Evolutionary conservation across 176 grass and related monocot species (phyloP).

Genomic region (Raddia distichophylla): DNA sequence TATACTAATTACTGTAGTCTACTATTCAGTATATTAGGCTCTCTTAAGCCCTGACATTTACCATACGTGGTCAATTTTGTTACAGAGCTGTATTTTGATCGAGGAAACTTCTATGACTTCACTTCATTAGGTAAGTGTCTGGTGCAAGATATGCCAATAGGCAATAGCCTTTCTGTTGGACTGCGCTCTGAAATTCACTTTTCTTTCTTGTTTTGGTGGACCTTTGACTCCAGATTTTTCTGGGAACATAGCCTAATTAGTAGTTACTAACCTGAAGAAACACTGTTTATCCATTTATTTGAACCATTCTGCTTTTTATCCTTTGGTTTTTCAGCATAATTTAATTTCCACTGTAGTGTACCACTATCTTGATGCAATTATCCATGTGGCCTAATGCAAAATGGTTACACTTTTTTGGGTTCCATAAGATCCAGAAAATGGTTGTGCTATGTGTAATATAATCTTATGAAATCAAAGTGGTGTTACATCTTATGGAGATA

Average conservation of each 20-base stretch:
- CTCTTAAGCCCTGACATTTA: conserved; percentile 2
- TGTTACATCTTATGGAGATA: background rate
- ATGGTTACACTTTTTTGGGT: background rate
- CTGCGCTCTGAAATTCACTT: conserved; percentile 5
- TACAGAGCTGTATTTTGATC: conserved; percentile 79
- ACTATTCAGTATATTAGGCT: conserved; percentile 8
- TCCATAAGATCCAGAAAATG: background rate
- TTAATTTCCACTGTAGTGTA: background rate
- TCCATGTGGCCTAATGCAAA: background rate
- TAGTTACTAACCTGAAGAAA: background rate
- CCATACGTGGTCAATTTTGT: conserved; percentile 15
- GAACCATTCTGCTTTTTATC: background rate
- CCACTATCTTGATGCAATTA: background rate
- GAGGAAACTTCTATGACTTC: conserved; percentile 93
- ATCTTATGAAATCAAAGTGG: background rate
- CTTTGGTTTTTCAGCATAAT: background rate
- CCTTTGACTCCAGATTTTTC: background rate
- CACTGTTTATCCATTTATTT: too few species aligned
- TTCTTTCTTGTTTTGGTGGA: background rate
- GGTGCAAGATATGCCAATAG: background rate
- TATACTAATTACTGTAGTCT: background rate
- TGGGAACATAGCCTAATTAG: background rate
- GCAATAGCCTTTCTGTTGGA: background rate
- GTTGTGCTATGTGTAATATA: background rate
- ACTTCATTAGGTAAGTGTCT: conserved; percentile 40